Evolutionary conservation across 306 rosid genomes (phyloP), one percentile per base, ranked within the genome.

Genomic region (Pterocarpus macrocarpus): DNA sequence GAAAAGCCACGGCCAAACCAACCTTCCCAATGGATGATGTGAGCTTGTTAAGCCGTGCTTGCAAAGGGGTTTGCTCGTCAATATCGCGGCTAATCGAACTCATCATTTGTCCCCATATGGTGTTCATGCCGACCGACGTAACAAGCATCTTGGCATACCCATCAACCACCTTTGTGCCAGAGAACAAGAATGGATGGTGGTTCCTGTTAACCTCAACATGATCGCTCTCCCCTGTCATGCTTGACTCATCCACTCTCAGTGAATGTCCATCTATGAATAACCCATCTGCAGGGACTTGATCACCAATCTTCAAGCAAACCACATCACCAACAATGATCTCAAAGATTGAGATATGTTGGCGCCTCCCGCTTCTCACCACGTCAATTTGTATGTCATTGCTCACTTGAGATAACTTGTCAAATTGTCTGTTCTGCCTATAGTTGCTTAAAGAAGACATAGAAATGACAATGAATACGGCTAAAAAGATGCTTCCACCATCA

Each of bases 51-150:
- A 84, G 71, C 66, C 87, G 69, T 36, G 32, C 30, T 33, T 79
- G 87, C 34, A 84, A 13, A 66, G 87, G 87, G 0, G 84, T 84
- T 14, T 84, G 28, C 67, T 79, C 84, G 4, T 79, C 35, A 8
- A 3, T 68, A 1, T 84, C 83, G 2, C 61, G 52, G 81, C 81
- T 84, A 14, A 84, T 73, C 0, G 84, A 84, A 17, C 87, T 84
- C 87, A 84, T 84, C 87, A 84, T 84, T 49, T 79, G 62, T n/a
- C 87, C 84, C 87, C 87, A 84, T 11, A 77, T 84, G n/a, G 87
- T 84, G 62, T 67, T 79, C 87, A 84, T 84, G 8, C 87, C 87
- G 11, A 84, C 87, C 3, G 84, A 84, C 2, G 84, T 79, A 61
- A 84, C 84, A 12, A 84, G 62, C 87, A 84, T 84, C 35, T 73